Conservation (phyloP, 2,329 filamentous ascomycete genomes). For the Arthrinium puccinioides region DNA sequence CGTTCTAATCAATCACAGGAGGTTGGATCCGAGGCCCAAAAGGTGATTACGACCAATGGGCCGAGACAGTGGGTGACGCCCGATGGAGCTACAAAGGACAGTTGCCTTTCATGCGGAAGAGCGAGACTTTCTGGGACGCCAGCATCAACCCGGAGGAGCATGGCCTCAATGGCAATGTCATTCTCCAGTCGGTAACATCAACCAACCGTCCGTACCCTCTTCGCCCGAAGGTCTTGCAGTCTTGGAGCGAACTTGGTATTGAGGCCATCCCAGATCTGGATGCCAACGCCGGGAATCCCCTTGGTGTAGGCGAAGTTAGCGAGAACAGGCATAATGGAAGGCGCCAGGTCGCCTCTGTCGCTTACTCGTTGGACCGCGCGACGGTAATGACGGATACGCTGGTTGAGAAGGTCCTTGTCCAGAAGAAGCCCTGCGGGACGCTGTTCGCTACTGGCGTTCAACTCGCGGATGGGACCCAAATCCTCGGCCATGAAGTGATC, state of each 20-base stretch:
- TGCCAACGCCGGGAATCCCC: constrained; percentile 20
- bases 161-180: constrained; percentile 25
- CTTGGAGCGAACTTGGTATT: constrained; percentile 33
- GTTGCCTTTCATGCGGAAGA: constrained; percentile 35
- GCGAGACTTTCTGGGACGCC: constrained; percentile 22
- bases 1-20: too few relatives aligned
- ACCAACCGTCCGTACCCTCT: constrained; percentile 29
- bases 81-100: constrained; percentile 38
- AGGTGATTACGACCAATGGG: constrained; percentile 10
- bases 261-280: constrained; percentile 16
- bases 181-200: constrained; percentile 13
- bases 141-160: constrained; percentile 24
- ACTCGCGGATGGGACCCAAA: constrained; percentile 18
- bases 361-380: constrained; percentile 12
- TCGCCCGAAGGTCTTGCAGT: constrained; percentile 22
- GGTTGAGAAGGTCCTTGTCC: constrained; percentile 9
- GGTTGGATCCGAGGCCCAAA: constrained; percentile 18
- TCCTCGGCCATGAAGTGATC: constrained; percentile 23
- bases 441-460: constrained; percentile 39
- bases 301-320: constrained; percentile 24
- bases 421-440: too few relatives aligned
- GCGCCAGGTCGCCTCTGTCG: constrained; percentile 13
- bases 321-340: constrained; percentile 13
- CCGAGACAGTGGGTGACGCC: constrained; percentile 10
- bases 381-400: constrained; percentile 12